Percentiles rank a stretch among this genome's conserved stretches.
Conservation (phyloP, 2,329 filamentous ascomycete genomes). For the Pseudohalonectria lignicola region DNA sequence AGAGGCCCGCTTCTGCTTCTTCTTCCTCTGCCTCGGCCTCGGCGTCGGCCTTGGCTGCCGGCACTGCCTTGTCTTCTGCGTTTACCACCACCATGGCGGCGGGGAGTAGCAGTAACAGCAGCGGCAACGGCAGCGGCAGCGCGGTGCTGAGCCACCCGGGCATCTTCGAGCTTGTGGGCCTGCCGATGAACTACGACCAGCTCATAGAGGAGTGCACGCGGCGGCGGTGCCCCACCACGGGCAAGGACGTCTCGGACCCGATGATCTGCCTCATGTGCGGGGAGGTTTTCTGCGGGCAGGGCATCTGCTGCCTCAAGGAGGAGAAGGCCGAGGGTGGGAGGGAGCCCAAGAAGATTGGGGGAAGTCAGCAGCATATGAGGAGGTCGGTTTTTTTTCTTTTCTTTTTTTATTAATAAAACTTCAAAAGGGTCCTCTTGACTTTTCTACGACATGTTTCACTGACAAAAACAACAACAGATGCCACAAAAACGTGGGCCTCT, state of each 20-base stretch:
- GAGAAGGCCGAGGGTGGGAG: slow-evolving; percentile 31
- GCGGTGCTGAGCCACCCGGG: slow-evolving; percentile 64
- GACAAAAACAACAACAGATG: slow-evolving; percentile 43
- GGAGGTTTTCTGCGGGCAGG: slow-evolving; percentile 93
- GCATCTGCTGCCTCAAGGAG: slow-evolving; percentile 73
- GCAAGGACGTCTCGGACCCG: slow-evolving; percentile 83
- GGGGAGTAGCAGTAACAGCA: no score
- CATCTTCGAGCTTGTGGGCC: slow-evolving; percentile 86
- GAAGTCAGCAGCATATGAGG: slow-evolving; percentile 81
- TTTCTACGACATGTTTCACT: not conserved
- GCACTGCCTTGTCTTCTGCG: slow-evolving; percentile 4
- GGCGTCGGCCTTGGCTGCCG: slow-evolving; percentile 4
- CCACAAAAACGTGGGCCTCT: slow-evolving; percentile 81
- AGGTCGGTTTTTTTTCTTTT: slow-evolving; percentile 47
- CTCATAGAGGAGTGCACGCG: slow-evolving; percentile 87
- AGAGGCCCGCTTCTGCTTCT: no score
- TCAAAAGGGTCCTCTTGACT: not conserved
- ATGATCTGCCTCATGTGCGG: slow-evolving; percentile 91
- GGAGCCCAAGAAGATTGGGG: slow-evolving; percentile 50
- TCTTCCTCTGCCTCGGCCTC: no score
- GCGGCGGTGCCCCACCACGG: slow-evolving; percentile 74
- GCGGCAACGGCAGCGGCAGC: slow-evolving; percentile 11
- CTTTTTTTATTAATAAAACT: not conserved
- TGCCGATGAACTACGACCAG: slow-evolving; percentile 85
- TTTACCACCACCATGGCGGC: not conserved